Percentiles rank a stretch among this genome's conserved stretches.
These are phyloP conservation scores for Astragalus glycyphyllos DNA, from an alignment of 306 rosid species.

Conservation along the genomic window DNA sequence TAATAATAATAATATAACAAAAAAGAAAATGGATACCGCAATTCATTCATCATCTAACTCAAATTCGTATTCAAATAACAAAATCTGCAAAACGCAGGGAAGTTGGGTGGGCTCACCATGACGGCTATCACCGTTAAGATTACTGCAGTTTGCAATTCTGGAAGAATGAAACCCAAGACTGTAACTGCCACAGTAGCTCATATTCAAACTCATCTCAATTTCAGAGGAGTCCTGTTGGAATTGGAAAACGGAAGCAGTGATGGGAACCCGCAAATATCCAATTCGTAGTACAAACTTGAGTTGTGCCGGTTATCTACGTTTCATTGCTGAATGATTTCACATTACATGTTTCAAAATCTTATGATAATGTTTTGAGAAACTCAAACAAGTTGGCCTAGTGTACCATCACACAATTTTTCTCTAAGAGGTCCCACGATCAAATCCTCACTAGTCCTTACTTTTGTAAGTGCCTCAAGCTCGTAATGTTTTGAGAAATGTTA, in stretches of 20 bases:
- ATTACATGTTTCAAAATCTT: too few relatives aligned
- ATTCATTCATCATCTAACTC: too few relatives aligned
- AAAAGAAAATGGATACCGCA: neutral
- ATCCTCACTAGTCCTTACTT: too few relatives aligned
- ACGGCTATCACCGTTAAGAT: neutral
- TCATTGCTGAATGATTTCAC: neutral
- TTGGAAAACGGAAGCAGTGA: neutral
- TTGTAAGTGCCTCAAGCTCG: too few relatives aligned
- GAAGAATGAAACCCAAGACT: slow-evolving; percentile 36
- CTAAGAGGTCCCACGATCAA: too few relatives aligned
- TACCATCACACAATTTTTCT: too few relatives aligned
- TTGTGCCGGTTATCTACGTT: slow-evolving; percentile 10
- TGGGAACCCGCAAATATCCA: neutral
- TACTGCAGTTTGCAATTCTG: slow-evolving; percentile 44
- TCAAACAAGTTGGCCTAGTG: too few relatives aligned
- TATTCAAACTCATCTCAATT: slow-evolving; percentile 47
- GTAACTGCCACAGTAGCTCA: slow-evolving; percentile 40
- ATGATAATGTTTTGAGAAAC: too few relatives aligned
- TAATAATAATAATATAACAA: too few relatives aligned
- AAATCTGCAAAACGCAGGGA: slow-evolving; percentile 10
- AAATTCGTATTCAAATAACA: neutral
- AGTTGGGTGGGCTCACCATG: slow-evolving; percentile 33
- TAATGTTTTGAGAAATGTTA: too few relatives aligned
- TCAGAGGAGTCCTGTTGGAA: neutral
- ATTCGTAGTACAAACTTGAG: neutral